Evolutionary conservation across 2,329 filamentous ascomycete species (phyloP).

Genomic region (Talaromyces pinophilus): DNA sequence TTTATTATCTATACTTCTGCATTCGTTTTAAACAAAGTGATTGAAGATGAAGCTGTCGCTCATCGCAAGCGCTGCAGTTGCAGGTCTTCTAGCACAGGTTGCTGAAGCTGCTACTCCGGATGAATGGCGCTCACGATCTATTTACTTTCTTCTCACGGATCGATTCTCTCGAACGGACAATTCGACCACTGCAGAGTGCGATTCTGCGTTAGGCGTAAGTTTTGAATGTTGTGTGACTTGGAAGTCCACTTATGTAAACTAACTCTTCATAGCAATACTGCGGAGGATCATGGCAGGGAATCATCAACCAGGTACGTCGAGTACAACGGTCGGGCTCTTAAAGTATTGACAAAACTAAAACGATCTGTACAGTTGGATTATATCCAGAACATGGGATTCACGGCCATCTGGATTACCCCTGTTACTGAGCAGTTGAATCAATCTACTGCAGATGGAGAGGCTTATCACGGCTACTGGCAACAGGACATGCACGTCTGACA

Average conservation of each 20-base stretch:
- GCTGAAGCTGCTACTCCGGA: slow-evolving; percentile 36
- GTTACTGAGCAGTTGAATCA: slow-evolving; percentile 43
- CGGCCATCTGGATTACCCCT: slow-evolving; percentile 53
- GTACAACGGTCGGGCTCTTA: no score
- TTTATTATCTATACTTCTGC: not conserved
- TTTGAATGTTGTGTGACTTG: not conserved
- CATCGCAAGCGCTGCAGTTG: slow-evolving; percentile 19
- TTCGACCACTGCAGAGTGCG: slow-evolving; percentile 38
- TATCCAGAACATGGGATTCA: slow-evolving; percentile 52
- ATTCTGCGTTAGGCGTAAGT: slow-evolving; percentile 31
- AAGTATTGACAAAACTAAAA: not conserved
- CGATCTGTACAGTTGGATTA: slow-evolving; percentile 48
- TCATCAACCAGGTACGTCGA: slow-evolving; percentile 40
- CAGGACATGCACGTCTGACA: slow-evolving; percentile 44
- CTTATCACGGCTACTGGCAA: slow-evolving; percentile 56
- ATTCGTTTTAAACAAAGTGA: not conserved
- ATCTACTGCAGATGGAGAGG: slow-evolving; percentile 41
- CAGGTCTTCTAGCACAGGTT: slow-evolving; percentile 28
- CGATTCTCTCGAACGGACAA: slow-evolving; percentile 47
- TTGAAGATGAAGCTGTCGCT: slow-evolving; percentile 28
- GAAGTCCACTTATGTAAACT: not conserved
- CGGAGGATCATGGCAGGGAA: slow-evolving; percentile 51
- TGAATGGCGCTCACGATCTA: slow-evolving; percentile 46
- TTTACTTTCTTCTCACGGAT: slow-evolving; percentile 51
- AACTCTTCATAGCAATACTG: slow-evolving; percentile 38